Base-by-base conservation (phyloP, 371 early-diverging fungal species). In the Globomyces sp. region DNA sequence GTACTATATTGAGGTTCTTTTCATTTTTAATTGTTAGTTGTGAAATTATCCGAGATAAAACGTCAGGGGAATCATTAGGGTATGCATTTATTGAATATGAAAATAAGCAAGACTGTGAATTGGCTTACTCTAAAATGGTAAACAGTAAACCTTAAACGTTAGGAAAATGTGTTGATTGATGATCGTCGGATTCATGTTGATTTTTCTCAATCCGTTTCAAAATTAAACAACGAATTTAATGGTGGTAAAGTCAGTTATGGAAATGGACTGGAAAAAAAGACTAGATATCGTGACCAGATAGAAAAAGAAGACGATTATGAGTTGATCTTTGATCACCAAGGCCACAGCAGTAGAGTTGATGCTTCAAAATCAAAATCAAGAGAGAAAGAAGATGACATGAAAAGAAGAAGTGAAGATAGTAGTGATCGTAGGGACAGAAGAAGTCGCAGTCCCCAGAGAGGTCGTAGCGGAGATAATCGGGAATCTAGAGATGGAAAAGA, bases 11-110 rank as follows among this genome's bases (percentile, higher is more conserved):
- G 50, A 81, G 81, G 83, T 83, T 37, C 11, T 66, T 50, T 36
- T 24, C 4, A 34, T 48, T 57, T 45, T 24, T 60, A 10, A 44
- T 65, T 0, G 43, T 0, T 63, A 91, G 91, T 64, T 97, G 97
- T 77, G 93, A 96, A 71, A 87, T 98, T 36, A 87, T 98, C 44
- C 86, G 95, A 24, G 98, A 97, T 71, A 80, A 85, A 45, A 86
- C 86, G 64, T 89, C 94, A 0, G 89, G 87, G 3, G 91, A 92
- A 44, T 93, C 94, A 0, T 83, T 97, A 0, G 87, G 91, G 49
- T 98, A 94, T 71, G 95, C 95, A 6, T 98, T 98, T 76, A 89
- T 98, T 66, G 99, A 97, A 74, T 98, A 92, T 78, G 91, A 88
- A 39, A 85, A 90, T 45, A 89, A 90, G 68, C 89, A 89, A 45